These are phyloP conservation scores for Endotrypanum monterogeii DNA, from an alignment of 208 protist species.

Conservation along the genomic window DNA sequence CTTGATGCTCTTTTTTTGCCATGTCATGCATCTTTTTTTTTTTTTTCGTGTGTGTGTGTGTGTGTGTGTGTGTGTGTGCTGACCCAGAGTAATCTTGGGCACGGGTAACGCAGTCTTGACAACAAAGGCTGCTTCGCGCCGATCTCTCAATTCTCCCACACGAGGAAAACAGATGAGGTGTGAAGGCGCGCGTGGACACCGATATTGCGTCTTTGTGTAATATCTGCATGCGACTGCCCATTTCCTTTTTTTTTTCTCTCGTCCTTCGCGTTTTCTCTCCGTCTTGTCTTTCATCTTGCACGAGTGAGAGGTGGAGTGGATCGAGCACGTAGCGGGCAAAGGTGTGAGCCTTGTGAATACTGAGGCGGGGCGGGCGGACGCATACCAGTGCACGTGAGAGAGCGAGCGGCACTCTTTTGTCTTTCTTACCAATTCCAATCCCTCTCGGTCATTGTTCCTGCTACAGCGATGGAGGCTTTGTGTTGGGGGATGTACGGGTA, in stretches of 20 bases:
- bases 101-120: no score
- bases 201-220: not conserved
- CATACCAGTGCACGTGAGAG: not conserved
- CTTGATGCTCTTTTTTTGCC: no score
- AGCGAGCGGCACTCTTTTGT: not conserved
- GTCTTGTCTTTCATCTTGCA: not conserved
- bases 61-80: no score
- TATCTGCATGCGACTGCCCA: not conserved
- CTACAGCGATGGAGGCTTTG: not conserved
- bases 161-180: not conserved
- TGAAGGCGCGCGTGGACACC: not conserved
- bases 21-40: no score
- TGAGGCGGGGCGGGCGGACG: not conserved
- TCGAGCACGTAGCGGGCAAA: not conserved
- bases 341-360: not conserved
- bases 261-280: not conserved
- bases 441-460: not conserved
- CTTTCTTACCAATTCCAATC: no score
- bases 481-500: no score
- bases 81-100: no score
- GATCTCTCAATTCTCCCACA: no score
- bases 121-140: no score
- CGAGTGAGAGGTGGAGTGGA: not conserved
- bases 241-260: not conserved
- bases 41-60: no score